phyloP scores from a whole-genome alignment of 2,329 filamentous ascomycete species.

The Pseudogymnoascus sp. region DNA sequence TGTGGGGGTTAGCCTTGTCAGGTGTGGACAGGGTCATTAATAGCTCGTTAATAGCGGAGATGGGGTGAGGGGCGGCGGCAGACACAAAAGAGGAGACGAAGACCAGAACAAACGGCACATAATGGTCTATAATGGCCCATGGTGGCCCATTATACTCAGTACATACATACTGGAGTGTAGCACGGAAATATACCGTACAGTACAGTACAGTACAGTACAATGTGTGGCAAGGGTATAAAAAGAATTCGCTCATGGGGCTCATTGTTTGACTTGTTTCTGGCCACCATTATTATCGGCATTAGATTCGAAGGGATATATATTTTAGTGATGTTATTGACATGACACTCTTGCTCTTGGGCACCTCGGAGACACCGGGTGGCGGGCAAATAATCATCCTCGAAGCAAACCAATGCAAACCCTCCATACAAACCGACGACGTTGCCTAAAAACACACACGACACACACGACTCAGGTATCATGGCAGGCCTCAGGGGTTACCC shows the following conservation, averaged over 20 bases:
- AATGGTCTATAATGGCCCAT: not conserved
- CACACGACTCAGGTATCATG: not conserved
- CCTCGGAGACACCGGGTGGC: not conserved
- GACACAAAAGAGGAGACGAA: not conserved
- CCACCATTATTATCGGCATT: not conserved
- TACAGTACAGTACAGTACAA: not conserved
- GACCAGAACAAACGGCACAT: not conserved
- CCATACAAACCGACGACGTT: not conserved
- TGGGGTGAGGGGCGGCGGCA: not conserved
- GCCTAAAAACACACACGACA: not conserved
- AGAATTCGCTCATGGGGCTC: not conserved
- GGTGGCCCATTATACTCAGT: not conserved
- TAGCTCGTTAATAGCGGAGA: not conserved
- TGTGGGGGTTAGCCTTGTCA: slow-evolving; percentile 4
- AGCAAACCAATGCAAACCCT: not conserved
- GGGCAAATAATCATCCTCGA: not conserved
- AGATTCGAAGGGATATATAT: not conserved
- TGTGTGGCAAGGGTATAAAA: not conserved
- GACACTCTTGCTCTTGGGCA: not conserved
- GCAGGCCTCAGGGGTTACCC: not conserved
- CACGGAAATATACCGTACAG: not conserved
- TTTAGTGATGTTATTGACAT: not conserved
- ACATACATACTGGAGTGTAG: not conserved
- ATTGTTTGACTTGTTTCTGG: not conserved
- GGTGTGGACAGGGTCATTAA: not conserved